These are phyloP conservation scores for Chenopodium album DNA, from an alignment of 148 eudicot species.

Conservation along the genomic window DNA sequence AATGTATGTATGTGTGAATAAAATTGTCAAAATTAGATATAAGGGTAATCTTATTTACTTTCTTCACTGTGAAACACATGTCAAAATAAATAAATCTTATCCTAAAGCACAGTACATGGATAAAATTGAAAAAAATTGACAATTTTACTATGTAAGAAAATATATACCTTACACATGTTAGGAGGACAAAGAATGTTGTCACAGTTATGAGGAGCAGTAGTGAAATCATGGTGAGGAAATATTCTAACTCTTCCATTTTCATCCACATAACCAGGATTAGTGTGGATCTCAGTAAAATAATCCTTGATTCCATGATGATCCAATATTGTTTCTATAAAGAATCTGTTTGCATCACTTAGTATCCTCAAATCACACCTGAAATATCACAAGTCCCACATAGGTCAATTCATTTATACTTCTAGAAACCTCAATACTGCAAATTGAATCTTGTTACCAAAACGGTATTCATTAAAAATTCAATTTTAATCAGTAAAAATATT, in stretches of 20 bases:
- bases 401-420: background rate
- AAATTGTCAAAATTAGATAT: too few species aligned
- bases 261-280: slow-evolving; percentile 65
- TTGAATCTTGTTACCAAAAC: too few species aligned
- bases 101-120: background rate
- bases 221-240: slow-evolving; percentile 57
- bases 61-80: background rate
- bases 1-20: too few species aligned
- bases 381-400: background rate
- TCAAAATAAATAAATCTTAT: background rate
- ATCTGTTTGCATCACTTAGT: slow-evolving; percentile 79
- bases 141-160: background rate
- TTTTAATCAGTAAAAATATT: too few species aligned
- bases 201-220: slow-evolving; percentile 60
- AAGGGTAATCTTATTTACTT: background rate
- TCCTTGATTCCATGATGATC: slow-evolving; percentile 54
- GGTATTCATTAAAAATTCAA: too few species aligned
- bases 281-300: slow-evolving; percentile 68
- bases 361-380: slow-evolving; percentile 65
- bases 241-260: slow-evolving; percentile 66
- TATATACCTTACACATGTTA: slow-evolving; percentile 90
- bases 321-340: slow-evolving; percentile 78
- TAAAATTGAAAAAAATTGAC: background rate
- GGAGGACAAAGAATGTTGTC: slow-evolving; percentile 78
- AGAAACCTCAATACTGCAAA: background rate